Conservation (phyloP, 2,329 filamentous ascomycete species). For the Apiospora kogelbergensis region DNA sequence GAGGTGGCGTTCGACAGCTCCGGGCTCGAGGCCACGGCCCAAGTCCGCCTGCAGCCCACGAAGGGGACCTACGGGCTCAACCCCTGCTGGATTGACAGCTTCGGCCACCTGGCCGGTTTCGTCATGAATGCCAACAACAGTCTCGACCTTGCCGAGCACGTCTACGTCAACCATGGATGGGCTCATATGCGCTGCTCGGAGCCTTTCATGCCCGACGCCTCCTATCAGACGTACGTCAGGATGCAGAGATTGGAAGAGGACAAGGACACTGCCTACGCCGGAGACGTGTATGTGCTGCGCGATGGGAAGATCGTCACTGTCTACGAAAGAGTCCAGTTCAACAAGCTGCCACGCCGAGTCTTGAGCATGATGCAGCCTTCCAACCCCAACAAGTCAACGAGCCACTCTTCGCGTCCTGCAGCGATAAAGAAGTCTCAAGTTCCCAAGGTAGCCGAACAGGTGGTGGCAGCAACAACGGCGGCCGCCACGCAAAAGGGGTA, state of each 20-base stretch:
- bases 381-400: not conserved
- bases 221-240: conserved; percentile 21
- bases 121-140: conserved; percentile 25
- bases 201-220: conserved; percentile 16
- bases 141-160: conserved; percentile 21
- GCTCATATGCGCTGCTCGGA: conserved; percentile 21
- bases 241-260: conserved; percentile 17
- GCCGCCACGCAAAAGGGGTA: no score
- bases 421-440: no score
- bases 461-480: no score
- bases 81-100: conserved; percentile 22
- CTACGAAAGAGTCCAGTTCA: conserved; percentile 20
- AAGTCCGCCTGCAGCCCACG: conserved; percentile 16
- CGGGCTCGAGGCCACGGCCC: conserved; percentile 22
- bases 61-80: conserved; percentile 22
- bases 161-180: conserved; percentile 29
- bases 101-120: conserved; percentile 22
- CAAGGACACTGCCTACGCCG: conserved; percentile 19
- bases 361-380: not conserved
- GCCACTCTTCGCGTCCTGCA: no score
- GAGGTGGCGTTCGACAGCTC: conserved; percentile 30
- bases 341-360: conserved; percentile 18
- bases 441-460: no score
- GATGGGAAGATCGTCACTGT: conserved; percentile 20
- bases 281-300: conserved; percentile 20